A percentile compares a stretch with the other conserved stretches of the same genome.
Conservation (phyloP, 495 filamentous ascomycete species). For the Jackrogersella minutella region DNA sequence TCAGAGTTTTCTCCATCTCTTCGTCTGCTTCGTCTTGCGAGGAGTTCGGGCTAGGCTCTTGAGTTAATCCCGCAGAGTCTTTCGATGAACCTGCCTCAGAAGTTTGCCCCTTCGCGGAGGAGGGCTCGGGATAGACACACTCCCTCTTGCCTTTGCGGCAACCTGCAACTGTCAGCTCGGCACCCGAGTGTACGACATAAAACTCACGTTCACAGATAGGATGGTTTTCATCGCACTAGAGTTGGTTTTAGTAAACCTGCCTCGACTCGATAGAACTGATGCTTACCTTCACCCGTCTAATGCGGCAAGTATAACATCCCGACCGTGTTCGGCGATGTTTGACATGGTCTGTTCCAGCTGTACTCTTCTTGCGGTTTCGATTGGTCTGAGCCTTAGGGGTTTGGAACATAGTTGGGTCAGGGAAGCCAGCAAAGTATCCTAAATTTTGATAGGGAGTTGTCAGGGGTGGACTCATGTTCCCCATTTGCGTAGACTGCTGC, state of each 20-base stretch:
- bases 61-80: constrained; percentile 57
- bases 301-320: constrained; percentile 93
- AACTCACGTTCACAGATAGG: constrained; percentile 84
- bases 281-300: constrained; percentile 84
- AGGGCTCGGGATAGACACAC: constrained; percentile 79
- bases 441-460: constrained; percentile 53
- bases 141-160: constrained; percentile 87
- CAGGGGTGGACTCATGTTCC: constrained; percentile 45
- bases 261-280: not conserved
- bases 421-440: constrained; percentile 56
- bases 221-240: constrained; percentile 82
- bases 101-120: constrained; percentile 57
- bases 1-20: constrained; percentile 58
- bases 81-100: constrained; percentile 54
- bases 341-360: constrained; percentile 75
- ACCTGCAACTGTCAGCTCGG: constrained; percentile 55
- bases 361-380: constrained; percentile 64
- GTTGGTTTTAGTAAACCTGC: constrained; percentile 22
- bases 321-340: constrained; percentile 94
- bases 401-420: constrained; percentile 58
- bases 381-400: constrained; percentile 56
- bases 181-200: not conserved
- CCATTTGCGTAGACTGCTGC: constrained; percentile 44
- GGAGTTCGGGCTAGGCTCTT: constrained; percentile 59
- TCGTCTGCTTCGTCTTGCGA: constrained; percentile 63